Conservation (phyloP, 805 yeast species). For the Pichia manshurica region DNA sequence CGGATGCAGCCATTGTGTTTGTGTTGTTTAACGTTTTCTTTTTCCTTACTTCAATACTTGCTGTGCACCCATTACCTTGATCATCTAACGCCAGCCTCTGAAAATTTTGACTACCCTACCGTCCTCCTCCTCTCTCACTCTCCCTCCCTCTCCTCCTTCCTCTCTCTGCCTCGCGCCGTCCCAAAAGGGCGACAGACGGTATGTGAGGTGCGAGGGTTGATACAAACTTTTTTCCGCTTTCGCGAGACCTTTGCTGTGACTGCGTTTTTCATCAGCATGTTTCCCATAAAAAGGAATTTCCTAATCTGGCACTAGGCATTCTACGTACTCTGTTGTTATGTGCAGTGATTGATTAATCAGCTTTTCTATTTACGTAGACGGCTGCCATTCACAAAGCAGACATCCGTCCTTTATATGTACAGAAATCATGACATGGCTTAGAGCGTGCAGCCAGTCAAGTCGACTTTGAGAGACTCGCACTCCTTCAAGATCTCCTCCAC, state of each 20-base stretch:
- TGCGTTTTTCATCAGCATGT: conserved; percentile 1
- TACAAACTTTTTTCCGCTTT: no score
- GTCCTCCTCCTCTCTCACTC: neutral
- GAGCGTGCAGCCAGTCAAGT: conserved; percentile 24
- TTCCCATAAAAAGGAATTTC: neutral
- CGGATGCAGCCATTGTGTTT: conserved; percentile 56
- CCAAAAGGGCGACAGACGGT: neutral
- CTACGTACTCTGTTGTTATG: no score
- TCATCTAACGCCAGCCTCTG: neutral
- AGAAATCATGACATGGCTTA: no score
- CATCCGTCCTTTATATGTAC: neutral
- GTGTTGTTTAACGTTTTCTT: conserved; percentile 3
- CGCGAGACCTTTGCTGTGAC: no score
- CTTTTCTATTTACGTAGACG: no score
- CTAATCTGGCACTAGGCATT: no score
- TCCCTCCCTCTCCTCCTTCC: neutral
- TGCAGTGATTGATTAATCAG: no score
- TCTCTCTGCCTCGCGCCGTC: neutral
- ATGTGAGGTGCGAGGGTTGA: conserved; percentile 13
- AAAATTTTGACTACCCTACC: conserved; percentile 1
- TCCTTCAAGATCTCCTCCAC: conserved; percentile 45
- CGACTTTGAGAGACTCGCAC: conserved; percentile 41
- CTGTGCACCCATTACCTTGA: neutral
- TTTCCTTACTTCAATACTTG: neutral
- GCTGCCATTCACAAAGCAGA: no score